These are phyloP conservation scores for Papiliotrema nemorosa DNA, from an alignment of 1,284 basidiomycete genomes.

Conservation along the genomic window DNA sequence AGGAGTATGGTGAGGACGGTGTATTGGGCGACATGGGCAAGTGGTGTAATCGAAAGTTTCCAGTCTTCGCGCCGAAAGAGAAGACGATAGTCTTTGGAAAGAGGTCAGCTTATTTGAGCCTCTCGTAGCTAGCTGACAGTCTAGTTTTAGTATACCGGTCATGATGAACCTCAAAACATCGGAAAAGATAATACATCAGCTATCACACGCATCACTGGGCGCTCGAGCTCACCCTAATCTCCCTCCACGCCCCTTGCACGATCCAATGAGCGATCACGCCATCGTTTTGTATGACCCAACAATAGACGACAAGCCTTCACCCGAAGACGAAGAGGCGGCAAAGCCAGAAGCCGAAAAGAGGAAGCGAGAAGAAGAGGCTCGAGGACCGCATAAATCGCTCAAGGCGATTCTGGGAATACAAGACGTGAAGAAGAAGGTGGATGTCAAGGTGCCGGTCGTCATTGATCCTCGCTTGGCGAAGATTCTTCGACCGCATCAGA, in stretches of 20 bases:
- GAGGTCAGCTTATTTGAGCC: slow-evolving; percentile 40
- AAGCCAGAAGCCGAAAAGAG: slow-evolving; percentile 62
- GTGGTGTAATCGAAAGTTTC: slow-evolving; percentile 66
- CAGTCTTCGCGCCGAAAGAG: slow-evolving; percentile 78
- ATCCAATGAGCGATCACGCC: slow-evolving; percentile 96
- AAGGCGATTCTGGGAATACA: slow-evolving; percentile 73
- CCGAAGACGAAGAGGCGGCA: slow-evolving; percentile 54
- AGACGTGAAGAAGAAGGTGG: slow-evolving; percentile 60
- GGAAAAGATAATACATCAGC: slow-evolving; percentile 61
- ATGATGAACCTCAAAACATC: slow-evolving; percentile 75
- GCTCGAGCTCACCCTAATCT: slow-evolving; percentile 78
- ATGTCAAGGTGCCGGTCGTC: slow-evolving; percentile 88
- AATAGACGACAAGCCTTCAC: slow-evolving; percentile 83
- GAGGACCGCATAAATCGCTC: slow-evolving; percentile 81
- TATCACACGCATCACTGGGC: slow-evolving; percentile 76
- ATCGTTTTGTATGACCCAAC: slow-evolving; percentile 98
- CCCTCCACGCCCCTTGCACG: slow-evolving; percentile 85
- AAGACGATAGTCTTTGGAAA: slow-evolving; percentile 59
- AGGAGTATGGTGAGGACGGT: slow-evolving; percentile 50
- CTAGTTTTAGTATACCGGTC: slow-evolving; percentile 75
- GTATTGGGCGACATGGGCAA: slow-evolving; percentile 49
- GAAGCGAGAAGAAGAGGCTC: slow-evolving; percentile 62
- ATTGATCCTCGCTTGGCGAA: slow-evolving; percentile 86
- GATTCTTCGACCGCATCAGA: slow-evolving; percentile 91
- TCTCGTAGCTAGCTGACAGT: slow-evolving; percentile 1